Evolutionary conservation across 1,284 basidiomycete genomes (phyloP).

Genomic region (Ceratobasidium sp.): DNA sequence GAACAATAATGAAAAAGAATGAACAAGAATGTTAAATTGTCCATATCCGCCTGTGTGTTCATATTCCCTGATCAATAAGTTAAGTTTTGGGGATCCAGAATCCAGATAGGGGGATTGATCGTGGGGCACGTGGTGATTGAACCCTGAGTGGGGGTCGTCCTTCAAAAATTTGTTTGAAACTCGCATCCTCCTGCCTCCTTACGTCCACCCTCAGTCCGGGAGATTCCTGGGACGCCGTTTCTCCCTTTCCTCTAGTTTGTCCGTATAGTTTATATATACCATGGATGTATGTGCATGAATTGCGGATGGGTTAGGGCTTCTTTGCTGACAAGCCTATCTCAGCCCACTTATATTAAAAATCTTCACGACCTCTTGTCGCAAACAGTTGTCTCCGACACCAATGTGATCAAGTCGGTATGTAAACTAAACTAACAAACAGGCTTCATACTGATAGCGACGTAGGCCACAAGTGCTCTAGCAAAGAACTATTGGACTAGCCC

Average conservation of each 20-base stretch:
- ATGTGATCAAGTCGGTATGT: slow-evolving; percentile 83
- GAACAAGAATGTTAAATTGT: too few species aligned
- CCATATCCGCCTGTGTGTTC: background rate
- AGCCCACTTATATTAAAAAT: slow-evolving; percentile 74
- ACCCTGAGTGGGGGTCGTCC: slow-evolving; percentile 24
- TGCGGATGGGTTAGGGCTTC: slow-evolving; percentile 27
- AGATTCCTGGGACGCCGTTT: slow-evolving; percentile 26
- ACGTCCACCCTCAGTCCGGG: slow-evolving; percentile 29
- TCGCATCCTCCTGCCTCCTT: slow-evolving; percentile 16
- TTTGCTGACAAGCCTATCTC: slow-evolving; percentile 26
- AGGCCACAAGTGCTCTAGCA: slow-evolving; percentile 93
- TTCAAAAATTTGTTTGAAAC: slow-evolving; percentile 38
- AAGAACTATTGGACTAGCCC: slow-evolving; percentile 90
- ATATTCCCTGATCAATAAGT: background rate
- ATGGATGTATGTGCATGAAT: slow-evolving; percentile 36
- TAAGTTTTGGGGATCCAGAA: background rate
- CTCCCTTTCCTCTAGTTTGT: background rate
- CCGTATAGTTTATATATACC: slow-evolving; percentile 1
- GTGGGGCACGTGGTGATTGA: slow-evolving; percentile 18
- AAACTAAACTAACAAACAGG: slow-evolving; percentile 12
- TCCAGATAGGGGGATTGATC: background rate
- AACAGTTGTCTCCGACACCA: slow-evolving; percentile 84
- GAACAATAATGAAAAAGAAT: too few species aligned
- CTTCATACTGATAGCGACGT: slow-evolving; percentile 37
- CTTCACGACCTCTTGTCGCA: slow-evolving; percentile 84